phyloP scores from a whole-genome alignment of 2,329 filamentous ascomycete species.

The Colletotrichum lupini region DNA sequence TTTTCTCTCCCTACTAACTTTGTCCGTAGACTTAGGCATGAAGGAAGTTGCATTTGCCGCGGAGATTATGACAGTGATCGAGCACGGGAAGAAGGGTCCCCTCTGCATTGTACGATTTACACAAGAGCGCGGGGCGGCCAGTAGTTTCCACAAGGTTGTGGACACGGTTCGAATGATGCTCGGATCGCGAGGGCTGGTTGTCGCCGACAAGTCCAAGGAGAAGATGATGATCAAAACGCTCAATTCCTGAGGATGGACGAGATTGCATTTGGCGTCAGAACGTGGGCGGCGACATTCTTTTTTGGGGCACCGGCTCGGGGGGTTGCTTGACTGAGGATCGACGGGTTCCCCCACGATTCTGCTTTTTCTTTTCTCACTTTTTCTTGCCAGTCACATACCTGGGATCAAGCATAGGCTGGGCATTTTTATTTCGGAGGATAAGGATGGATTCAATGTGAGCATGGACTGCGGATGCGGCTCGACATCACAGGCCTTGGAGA shows the following conservation, averaged over 20 bases:
- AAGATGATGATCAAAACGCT: conserved; percentile 81
- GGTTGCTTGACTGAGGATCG: conserved; percentile 17
- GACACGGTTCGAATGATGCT: conserved; percentile 80
- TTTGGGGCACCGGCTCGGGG: conserved; percentile 12
- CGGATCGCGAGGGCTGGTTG: conserved; percentile 71
- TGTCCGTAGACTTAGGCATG: conserved; percentile 74
- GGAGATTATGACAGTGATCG: conserved; percentile 89
- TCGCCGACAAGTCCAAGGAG: conserved; percentile 73
- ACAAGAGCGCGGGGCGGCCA: conserved; percentile 91
- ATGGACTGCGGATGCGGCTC: neutral
- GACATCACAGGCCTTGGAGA: neutral
- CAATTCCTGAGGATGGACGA: conserved; percentile 54
- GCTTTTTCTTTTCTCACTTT: conserved; percentile 29
- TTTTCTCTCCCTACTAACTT: conserved; percentile 29
- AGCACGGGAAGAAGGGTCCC: conserved; percentile 81
- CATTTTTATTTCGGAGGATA: conserved; percentile 8
- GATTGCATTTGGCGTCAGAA: conserved; percentile 33
- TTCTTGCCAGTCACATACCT: neutral
- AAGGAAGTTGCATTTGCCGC: conserved; percentile 90
- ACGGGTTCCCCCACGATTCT: neutral
- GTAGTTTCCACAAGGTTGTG: conserved; percentile 86
- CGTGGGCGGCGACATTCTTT: conserved; percentile 21
- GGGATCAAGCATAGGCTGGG: conserved; percentile 15
- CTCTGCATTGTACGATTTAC: conserved; percentile 87
- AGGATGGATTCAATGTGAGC: conserved; percentile 7